Evolutionary conservation across 257 asterid genomes (phyloP), one percentile per base, ranked within the genome.

Genomic region (Hygrophila difformis): DNA sequence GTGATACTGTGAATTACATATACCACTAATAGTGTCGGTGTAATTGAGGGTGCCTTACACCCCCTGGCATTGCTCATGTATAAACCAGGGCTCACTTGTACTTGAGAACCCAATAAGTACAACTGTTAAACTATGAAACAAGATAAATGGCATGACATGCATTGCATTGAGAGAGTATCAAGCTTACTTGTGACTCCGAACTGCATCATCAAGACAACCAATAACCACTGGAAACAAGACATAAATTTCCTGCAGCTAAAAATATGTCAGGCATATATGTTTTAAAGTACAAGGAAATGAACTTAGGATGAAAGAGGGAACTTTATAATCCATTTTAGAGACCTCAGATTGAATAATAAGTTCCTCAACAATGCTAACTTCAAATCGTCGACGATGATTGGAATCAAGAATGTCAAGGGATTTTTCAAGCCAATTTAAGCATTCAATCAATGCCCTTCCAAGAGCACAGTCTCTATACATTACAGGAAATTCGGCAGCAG

Each of bases 181-280:
- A 58, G 68, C 94, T 75, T 77, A 83, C 97, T 60, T 71, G 61
- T 87, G 94, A 62, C 72, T 78, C 59, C 62, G 64, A 53, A 78
- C 68, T 45, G 87, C 87, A 46, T 69, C 66, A 58, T 43, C 75
- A 57, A 87, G 73, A 51, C 36, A 65, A 20, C 64, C 62, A 55
- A 66, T 56, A 62, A 83, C 42, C 66, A 50, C 47, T 26, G 94
- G 89, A 39, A 73, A 87, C 44, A 74, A 61, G 44, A 73, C 64
- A 55, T 47, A 55, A 49, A 51, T 60, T 51, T 57, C 63, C 97
- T 87, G 91, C 78, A 71, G 62, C 36, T 63, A 6, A 41, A 40
- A 62, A 47, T 45, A 50, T 31, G 55, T 50, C 16, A 67, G 38
- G 51, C 10, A 38, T 23, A 20, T 26, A 12, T 10, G 13, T 13